A percentile compares a stretch with the other conserved stretches of the same genome.
phyloP scores from a whole-genome alignment of 2,329 filamentous ascomycete genomes.

The Trichoderma koningiopsis region DNA sequence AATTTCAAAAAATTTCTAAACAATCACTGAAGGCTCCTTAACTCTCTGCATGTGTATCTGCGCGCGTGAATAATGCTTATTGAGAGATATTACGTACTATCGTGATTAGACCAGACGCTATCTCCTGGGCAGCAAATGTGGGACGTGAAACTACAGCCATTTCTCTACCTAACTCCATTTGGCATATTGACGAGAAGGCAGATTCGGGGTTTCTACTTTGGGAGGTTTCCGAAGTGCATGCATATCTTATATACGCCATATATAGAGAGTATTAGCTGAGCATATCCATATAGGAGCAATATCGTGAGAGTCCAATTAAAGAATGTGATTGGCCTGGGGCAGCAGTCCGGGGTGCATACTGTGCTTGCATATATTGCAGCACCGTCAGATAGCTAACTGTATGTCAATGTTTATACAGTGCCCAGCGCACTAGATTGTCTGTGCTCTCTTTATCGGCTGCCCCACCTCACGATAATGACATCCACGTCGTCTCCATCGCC shows the following conservation, averaged over 20 bases:
- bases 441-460: background rate
- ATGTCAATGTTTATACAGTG: background rate
- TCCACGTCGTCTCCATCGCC: constrained; percentile 23
- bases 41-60: background rate
- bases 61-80: background rate
- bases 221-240: background rate
- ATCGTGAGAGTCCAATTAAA: constrained; percentile 2
- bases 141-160: background rate
- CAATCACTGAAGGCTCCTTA: background rate
- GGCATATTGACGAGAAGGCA: background rate
- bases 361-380: background rate
- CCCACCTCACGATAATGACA: constrained; percentile 24
- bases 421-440: background rate
- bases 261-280: background rate
- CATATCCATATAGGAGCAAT: background rate
- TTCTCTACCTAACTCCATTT: background rate
- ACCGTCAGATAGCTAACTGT: background rate
- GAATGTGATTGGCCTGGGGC: background rate
- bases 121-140: background rate
- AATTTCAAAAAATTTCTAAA: background rate
- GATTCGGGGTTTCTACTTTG: background rate
- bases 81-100: background rate
- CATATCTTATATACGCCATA: background rate
- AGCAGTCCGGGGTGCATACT: background rate
- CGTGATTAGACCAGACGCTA: background rate